Evolutionary conservation across 2,329 filamentous ascomycete species (phyloP).

Genomic region (Paramyrothecium roridum): DNA sequence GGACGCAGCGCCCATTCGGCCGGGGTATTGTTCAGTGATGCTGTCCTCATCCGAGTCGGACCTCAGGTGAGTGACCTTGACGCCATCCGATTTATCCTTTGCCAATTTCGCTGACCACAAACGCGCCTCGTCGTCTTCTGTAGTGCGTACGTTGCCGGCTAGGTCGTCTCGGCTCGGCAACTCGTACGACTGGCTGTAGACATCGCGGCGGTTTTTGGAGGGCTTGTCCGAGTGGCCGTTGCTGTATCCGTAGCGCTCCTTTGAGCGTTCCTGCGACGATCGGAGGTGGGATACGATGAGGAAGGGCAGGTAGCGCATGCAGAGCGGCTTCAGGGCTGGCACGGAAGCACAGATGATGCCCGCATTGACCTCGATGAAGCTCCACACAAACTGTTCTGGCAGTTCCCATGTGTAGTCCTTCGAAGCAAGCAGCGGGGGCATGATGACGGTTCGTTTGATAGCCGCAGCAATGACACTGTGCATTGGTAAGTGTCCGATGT

Average conservation of each 20-base stretch:
- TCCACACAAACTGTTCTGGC: conserved; percentile 32
- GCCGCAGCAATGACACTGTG: conserved; percentile 22
- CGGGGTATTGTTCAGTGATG: conserved; percentile 9
- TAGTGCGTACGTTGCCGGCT: conserved; percentile 1
- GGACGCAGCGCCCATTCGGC: conserved; percentile 6
- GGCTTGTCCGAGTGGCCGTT: conserved; percentile 12
- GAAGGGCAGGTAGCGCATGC: conserved; percentile 29
- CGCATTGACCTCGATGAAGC: conserved; percentile 44
- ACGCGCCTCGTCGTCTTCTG: conserved; percentile 18
- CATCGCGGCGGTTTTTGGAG: conserved; percentile 8
- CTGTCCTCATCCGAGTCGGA: conserved; percentile 19
- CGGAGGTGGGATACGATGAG: conserved; percentile 19
- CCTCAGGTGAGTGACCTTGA: conserved; percentile 9
- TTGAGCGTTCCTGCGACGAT: conserved; percentile 11
- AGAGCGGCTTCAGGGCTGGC: conserved; percentile 46
- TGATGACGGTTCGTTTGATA: conserved; percentile 21
- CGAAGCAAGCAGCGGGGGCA: conserved; percentile 15
- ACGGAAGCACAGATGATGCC: conserved; percentile 48
- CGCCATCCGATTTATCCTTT: conserved; percentile 4
- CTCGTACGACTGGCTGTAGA: conserved; percentile 16
- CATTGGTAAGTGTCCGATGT: no score
- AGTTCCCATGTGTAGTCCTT: conserved; percentile 22
- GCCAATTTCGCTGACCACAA: conserved; percentile 10
- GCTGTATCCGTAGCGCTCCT: conserved; percentile 7
- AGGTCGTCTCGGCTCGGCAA: conserved; percentile 15